A percentile compares a stretch with the other conserved stretches of the same genome.
Conservation (phyloP, 495 filamentous ascomycete genomes). For the Penicillium macrosclerotiorum region DNA sequence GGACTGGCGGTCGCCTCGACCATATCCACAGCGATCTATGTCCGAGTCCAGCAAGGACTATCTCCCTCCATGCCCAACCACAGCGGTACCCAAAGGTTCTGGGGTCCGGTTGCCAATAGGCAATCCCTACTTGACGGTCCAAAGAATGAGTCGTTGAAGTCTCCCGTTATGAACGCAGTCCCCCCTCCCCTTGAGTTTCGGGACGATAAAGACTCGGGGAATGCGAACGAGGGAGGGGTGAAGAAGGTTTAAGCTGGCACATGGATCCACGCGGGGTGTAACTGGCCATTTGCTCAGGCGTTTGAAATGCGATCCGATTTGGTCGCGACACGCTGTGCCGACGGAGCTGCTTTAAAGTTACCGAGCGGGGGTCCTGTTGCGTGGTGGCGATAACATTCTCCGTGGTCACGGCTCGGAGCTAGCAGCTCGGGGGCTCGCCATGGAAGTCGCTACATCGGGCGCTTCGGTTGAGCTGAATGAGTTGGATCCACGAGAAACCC, state of each 20-base stretch:
- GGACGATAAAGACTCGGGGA: slow-evolving; percentile 19
- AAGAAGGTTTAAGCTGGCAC: slow-evolving; percentile 1
- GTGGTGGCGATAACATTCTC: no score
- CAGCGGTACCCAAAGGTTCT: not conserved
- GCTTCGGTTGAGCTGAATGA: no score
- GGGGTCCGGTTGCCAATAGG: not conserved
- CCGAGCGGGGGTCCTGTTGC: slow-evolving; percentile 3
- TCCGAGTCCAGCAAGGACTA: not conserved
- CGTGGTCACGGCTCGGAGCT: no score
- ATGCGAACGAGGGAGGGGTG: not conserved
- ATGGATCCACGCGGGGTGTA: slow-evolving; percentile 4
- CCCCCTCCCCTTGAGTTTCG: slow-evolving; percentile 8
- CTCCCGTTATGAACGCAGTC: not conserved
- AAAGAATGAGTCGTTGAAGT: not conserved
- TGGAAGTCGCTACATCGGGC: no score
- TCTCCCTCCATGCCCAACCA: not conserved
- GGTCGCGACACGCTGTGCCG: not conserved
- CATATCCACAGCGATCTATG: slow-evolving; percentile 3
- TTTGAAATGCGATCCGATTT: not conserved
- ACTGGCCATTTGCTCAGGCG: not conserved
- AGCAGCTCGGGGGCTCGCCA: no score
- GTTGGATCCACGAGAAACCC: no score
- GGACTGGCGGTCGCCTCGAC: not conserved
- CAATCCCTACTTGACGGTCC: slow-evolving; percentile 2
- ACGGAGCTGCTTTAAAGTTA: slow-evolving; percentile 3